Base-by-base conservation (phyloP, 2,329 filamentous ascomycete genomes). In the Nemania serpens region DNA sequence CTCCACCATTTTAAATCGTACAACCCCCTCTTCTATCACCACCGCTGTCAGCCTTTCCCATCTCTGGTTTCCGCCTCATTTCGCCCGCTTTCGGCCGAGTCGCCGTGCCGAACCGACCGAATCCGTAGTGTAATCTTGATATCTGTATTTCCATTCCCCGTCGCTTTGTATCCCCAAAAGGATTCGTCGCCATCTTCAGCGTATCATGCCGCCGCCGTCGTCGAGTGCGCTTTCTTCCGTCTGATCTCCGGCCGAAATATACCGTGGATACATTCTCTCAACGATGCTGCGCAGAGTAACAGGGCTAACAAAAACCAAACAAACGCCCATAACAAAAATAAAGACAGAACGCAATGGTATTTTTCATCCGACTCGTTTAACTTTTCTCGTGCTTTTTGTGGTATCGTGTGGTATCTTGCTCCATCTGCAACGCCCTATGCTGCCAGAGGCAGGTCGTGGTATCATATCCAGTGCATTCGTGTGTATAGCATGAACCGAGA, bases 401-500 rank as follows among this genome's bases (percentile, higher is more conserved):
- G 65, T 67, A 67, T 68, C 71, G 68, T 73, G 69, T 69, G 67
- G 67, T 59, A 64, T 68, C 67, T 70, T 64, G 62, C 65, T 69
- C 69, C 70, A 62, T 72, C 66, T 70, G 69, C 72, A 74, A 72
- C 70, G 70, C 71, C 71, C 66, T 70, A 66, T 65, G 62, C 68
- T 67, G 69, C 68, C 65, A 58, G 47, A 60, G 64, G 68, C 69
- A 71, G 65, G 63, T 72, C 68, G 66, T 74, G 73, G 72, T 74
- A 75, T 73, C 72, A 74, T 75, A 67, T 71, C 67, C 67, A 68
- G 64, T 69, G 65, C 67, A 66, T 68, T 71, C 68, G 63, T 73
- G 63, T 68, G 68, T 73, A 71, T 73, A 73, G 67, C 68, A 64
- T 72, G 65, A 72, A 70, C 60, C 54, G 58, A 68, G 55, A 59